These are phyloP conservation scores for Colletotrichum abscissum DNA, from an alignment of 2,329 filamentous ascomycete species.

Conservation along the genomic window DNA sequence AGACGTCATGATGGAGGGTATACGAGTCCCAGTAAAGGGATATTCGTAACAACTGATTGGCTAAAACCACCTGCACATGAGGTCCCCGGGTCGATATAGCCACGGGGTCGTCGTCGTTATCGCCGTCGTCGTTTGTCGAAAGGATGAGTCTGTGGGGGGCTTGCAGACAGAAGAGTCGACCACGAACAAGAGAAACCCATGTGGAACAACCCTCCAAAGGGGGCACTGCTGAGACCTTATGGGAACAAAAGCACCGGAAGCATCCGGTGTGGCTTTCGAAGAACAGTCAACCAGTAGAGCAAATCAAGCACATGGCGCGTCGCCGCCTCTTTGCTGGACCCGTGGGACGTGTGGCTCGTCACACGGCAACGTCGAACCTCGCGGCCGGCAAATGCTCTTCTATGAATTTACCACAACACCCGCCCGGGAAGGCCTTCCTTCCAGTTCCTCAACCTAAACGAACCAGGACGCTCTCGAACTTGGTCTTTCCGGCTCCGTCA, in stretches of 20 bases:
- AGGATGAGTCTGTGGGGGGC: not conserved
- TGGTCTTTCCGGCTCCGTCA: not conserved
- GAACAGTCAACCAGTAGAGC: not conserved
- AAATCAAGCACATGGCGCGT: not conserved
- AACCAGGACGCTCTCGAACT: not conserved
- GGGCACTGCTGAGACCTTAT: conserved; percentile 1
- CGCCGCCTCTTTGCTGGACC: not conserved
- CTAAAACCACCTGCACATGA: conserved; percentile 21
- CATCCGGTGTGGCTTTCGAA: not conserved
- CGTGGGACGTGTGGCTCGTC: not conserved
- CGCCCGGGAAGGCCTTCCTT: not conserved
- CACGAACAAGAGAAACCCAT: not conserved
- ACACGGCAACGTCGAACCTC: not conserved
- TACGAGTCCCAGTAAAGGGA: not conserved
- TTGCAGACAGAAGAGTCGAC: not conserved
- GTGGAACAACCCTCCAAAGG: not conserved
- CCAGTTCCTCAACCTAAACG: not conserved
- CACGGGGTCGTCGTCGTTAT: not conserved
- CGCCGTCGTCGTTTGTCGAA: not conserved
- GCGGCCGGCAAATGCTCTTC: not conserved
- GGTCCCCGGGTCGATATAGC: not conserved
- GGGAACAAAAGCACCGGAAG: not conserved
- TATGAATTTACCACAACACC: no score
- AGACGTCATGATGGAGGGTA: conserved; percentile 13
- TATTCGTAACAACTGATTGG: not conserved